Evolutionary conservation across 768 basidiomycete species (phyloP).

Genomic region (Russula emetica): DNA sequence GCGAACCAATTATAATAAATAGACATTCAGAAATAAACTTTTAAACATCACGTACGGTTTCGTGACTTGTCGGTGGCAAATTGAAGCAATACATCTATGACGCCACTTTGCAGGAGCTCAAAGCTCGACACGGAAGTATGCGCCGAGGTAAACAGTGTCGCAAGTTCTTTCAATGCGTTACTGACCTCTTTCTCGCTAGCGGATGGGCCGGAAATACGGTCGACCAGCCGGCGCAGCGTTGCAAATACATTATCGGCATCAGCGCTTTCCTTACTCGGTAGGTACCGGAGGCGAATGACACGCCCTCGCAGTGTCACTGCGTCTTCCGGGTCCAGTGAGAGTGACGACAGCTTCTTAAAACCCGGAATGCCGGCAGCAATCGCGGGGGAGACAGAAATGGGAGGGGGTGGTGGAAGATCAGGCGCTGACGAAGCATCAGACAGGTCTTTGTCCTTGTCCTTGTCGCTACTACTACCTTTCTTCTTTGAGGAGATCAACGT

Average conservation of each 20-base stretch:
- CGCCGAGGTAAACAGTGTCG: constrained; percentile 70
- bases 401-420: constrained; percentile 36
- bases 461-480: constrained; percentile 45
- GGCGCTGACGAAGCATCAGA: constrained; percentile 40
- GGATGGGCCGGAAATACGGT: constrained; percentile 50
- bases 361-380: constrained; percentile 48
- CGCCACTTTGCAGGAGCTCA: constrained; percentile 89
- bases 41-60: constrained; percentile 44
- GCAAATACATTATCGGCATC: constrained; percentile 61
- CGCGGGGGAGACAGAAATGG: constrained; percentile 40
- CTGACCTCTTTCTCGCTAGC: constrained; percentile 60
- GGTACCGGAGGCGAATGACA: constrained; percentile 80
- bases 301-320: constrained; percentile 88
- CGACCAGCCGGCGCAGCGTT: constrained; percentile 60
- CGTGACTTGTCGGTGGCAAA: constrained; percentile 71
- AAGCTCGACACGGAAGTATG: constrained; percentile 88
- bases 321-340: constrained; percentile 80
- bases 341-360: constrained; percentile 64
- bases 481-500: constrained; percentile 51
- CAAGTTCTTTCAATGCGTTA: constrained; percentile 67
- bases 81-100: constrained; percentile 80
- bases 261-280: constrained; percentile 51
- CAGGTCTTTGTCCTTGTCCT: constrained; percentile 44
- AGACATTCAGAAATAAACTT: neutral
- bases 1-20: constrained; percentile 9